Percentiles rank a stretch among this genome's conserved stretches.
These are phyloP conservation scores for Metschnikowia koreensis DNA, from an alignment of 805 yeast species.

Conservation along the genomic window DNA sequence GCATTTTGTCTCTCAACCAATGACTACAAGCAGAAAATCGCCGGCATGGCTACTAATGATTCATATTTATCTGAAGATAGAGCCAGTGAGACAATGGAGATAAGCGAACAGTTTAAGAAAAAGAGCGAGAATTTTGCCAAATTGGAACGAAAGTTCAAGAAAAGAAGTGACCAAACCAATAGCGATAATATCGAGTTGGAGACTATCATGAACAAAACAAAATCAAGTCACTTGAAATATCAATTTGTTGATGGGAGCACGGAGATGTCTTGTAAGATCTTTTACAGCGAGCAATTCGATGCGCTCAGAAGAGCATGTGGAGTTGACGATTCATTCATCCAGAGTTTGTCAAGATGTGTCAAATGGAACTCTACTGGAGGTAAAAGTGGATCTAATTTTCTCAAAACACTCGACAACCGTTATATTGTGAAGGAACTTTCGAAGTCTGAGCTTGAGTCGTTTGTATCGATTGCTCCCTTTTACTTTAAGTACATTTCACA, in stretches of 20 bases:
- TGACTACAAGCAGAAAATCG: slow-evolving; percentile 72
- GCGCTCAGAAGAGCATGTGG: slow-evolving; percentile 87
- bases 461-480: slow-evolving; percentile 92
- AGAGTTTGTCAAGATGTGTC: slow-evolving; percentile 87
- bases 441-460: slow-evolving; percentile 86
- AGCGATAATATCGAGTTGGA: slow-evolving; percentile 46
- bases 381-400: slow-evolving; percentile 90
- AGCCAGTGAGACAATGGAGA: slow-evolving; percentile 23
- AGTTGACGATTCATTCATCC: slow-evolving; percentile 69
- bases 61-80: slow-evolving; percentile 4
- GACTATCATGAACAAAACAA: slow-evolving; percentile 68
- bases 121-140: slow-evolving; percentile 38
- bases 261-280: slow-evolving; percentile 84
- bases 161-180: slow-evolving; percentile 25
- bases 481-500: slow-evolving; percentile 96
- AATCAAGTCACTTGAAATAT: slow-evolving; percentile 87
- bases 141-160: slow-evolving; percentile 42
- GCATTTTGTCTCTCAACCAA: slow-evolving; percentile 87
- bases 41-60: slow-evolving; percentile 28
- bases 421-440: slow-evolving; percentile 87
- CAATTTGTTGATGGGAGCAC: slow-evolving; percentile 87
- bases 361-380: slow-evolving; percentile 98
- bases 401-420: slow-evolving; percentile 88
- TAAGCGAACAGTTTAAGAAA: slow-evolving; percentile 30
- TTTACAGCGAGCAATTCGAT: slow-evolving; percentile 94